Evolutionary conservation across 768 basidiomycete species (phyloP).

Genomic region (Boletus sensibilis): DNA sequence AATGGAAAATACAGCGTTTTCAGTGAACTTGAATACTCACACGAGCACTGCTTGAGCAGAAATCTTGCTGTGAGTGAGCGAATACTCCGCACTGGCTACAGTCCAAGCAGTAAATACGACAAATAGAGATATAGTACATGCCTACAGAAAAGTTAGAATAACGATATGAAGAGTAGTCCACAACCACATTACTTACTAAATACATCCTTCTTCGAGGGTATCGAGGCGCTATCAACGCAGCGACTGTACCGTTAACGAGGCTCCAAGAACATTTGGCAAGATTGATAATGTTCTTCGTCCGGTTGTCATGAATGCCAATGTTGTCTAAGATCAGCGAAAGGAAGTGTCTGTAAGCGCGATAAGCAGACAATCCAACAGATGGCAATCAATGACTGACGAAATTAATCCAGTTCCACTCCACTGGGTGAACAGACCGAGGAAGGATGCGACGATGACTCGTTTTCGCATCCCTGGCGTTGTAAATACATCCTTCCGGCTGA

Average conservation of each 20-base stretch:
- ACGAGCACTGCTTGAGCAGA: constrained; percentile 8
- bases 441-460: constrained; percentile 10
- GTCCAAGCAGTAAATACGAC: constrained; percentile 19
- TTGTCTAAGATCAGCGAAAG: constrained; percentile 15
- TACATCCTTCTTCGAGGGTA: constrained; percentile 19
- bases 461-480: constrained; percentile 17
- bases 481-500: neutral
- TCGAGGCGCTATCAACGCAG: constrained; percentile 6
- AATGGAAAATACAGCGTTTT: neutral
- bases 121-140: constrained; percentile 16
- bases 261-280: constrained; percentile 13
- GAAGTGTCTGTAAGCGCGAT: constrained; percentile 5
- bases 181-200: constrained; percentile 10
- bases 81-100: constrained; percentile 19
- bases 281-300: constrained; percentile 17
- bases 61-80: constrained; percentile 5
- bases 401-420: constrained; percentile 16
- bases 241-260: constrained; percentile 2
- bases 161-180: neutral
- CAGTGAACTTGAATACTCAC: neutral
- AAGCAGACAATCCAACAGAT: neutral
- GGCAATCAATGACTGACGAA: neutral
- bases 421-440: constrained; percentile 15
- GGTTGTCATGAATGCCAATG: constrained; percentile 23
- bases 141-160: neutral